Evolutionary conservation across 1,284 basidiomycete species (phyloP).

Genomic region (Austroboletus rostrupii): DNA sequence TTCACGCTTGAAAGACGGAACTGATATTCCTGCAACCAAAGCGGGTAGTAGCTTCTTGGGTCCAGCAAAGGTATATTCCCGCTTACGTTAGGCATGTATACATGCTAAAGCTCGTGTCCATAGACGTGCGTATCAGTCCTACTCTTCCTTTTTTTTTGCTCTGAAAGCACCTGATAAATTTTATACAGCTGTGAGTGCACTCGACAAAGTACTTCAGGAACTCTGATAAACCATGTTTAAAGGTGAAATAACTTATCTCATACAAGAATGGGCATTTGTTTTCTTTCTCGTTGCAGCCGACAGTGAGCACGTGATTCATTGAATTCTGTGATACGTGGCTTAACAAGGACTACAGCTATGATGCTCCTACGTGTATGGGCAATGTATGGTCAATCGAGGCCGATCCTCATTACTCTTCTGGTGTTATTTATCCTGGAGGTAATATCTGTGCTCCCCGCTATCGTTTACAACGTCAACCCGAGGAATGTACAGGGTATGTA

Average conservation of each 20-base stretch:
- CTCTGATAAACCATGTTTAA: not conserved
- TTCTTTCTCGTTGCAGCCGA: not conserved
- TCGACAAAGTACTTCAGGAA: too few species aligned
- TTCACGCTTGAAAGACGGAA: too few species aligned
- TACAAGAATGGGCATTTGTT: not conserved
- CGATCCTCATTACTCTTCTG: not conserved
- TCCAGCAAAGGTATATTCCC: too few species aligned
- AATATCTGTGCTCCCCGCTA: not conserved
- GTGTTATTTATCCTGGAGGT: not conserved
- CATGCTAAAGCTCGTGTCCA: too few species aligned
- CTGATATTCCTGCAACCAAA: too few species aligned
- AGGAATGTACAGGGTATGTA: not conserved
- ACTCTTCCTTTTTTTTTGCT: not conserved
- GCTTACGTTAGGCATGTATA: too few species aligned
- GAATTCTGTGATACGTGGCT: too few species aligned
- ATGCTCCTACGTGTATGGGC: not conserved
- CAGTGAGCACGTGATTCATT: not conserved
- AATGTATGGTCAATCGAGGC: slow-evolving; percentile 1
- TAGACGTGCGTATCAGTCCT: not conserved
- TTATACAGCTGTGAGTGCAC: not conserved
- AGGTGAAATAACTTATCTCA: not conserved
- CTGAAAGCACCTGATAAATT: too few species aligned
- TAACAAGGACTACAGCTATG: not conserved
- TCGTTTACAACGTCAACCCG: not conserved
- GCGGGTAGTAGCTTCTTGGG: too few species aligned